Conservation (phyloP, 441 rosid species). For the Metrosideros polymorpha region DNA sequence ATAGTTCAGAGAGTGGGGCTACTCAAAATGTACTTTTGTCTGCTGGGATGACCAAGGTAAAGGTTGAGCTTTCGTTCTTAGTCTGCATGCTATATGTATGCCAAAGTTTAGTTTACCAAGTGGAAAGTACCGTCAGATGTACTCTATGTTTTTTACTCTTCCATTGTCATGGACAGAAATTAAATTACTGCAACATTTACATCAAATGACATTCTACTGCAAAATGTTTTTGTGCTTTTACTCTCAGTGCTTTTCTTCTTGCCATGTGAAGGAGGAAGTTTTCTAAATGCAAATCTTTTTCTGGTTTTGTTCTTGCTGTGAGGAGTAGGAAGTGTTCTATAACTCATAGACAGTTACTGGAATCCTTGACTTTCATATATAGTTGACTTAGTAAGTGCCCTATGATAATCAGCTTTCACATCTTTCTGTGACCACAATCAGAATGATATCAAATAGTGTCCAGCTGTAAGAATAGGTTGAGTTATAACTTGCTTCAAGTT, state of each 20-base stretch:
- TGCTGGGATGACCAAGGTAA: conserved; percentile 61
- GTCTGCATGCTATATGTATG: background rate
- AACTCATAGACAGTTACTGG: background rate
- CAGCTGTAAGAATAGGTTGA: background rate
- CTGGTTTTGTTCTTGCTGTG: background rate
- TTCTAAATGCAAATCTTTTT: background rate
- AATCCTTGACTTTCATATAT: background rate
- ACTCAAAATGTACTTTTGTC: conserved; percentile 68
- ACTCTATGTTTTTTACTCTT: background rate
- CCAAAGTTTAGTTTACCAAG: background rate
- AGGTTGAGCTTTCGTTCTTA: background rate
- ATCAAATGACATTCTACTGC: background rate
- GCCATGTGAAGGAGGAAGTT: background rate
- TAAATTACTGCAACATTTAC: background rate
- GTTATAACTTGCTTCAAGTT: background rate
- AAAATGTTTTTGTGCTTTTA: background rate
- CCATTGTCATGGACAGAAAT: background rate
- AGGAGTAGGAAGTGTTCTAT: background rate
- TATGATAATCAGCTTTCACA: background rate
- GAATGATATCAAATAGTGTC: background rate
- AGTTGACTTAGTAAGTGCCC: background rate
- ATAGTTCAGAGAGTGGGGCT: conserved; percentile 97
- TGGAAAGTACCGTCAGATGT: background rate
- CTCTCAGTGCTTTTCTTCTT: background rate
- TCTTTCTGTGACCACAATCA: background rate